Evolutionary conservation across 2,329 filamentous ascomycete species (phyloP), one percentile per base, ranked within the genome.

Genomic region (Fusarium liriodendri): DNA sequence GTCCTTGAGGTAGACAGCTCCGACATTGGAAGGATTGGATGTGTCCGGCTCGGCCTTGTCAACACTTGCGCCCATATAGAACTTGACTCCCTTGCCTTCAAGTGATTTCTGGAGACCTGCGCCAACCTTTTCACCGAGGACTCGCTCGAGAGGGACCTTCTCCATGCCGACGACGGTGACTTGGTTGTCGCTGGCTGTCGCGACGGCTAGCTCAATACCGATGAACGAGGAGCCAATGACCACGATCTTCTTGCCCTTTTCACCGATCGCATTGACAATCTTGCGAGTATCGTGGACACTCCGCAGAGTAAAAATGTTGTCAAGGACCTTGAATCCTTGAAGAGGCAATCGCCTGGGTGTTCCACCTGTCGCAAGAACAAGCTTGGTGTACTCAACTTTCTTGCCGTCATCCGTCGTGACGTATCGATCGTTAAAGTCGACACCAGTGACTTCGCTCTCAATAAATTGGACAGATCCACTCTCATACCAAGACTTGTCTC

Each of bases 191-290:
- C 93, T 93, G 52, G 89, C 84, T 0, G 93, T 92, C 0, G 97
- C 92, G 73, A 95, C 97, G 70, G 94, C 96, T n/a, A 97, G 90
- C 83, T 99, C 97, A 94, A 99, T 97, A 45, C 97, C 97, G 79
- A 99, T 99, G 83, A 99, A 99, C 1, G 95, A 97, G 68, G 93
- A 96, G 45, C 97, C 97, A 63, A 99, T 88, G 16, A 99, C 88
- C 55, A 98, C 95, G 75, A 99, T 91, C 83, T 98, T 98, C 88
- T 98, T 98, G 68, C 91, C 91, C 80, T 94, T 91, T 57, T 94
- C 90, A 33, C 95, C 95, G 55, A 97, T 93, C 8, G 95, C 94
- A 1, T 86, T 88, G 29, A 95, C 87, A 74, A 99, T 98, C 67
- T 87, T 88, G 81, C 95, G 90, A 1, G 92, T 90, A 79, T 98